Conservation (phyloP, 2,329 filamentous ascomycete genomes). For the Ophiostoma australiae region DNA sequence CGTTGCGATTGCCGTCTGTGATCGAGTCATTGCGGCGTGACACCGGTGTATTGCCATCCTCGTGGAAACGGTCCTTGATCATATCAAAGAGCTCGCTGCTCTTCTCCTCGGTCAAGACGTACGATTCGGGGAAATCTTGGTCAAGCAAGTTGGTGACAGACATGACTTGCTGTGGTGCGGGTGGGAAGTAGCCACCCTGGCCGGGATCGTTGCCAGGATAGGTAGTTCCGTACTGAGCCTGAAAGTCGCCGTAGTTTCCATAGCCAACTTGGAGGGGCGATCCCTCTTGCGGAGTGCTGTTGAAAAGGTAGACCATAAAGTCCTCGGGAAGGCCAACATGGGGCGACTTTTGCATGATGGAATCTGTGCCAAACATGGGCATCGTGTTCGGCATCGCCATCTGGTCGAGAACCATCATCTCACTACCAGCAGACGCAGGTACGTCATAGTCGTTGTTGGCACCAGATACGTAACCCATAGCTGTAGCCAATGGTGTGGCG, state of each 20-base stretch:
- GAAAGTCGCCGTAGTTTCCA: conserved; percentile 42
- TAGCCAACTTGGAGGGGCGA: conserved; percentile 51
- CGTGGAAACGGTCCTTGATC: conserved; percentile 75
- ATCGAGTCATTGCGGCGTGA: conserved; percentile 72
- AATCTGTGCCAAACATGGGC: conserved; percentile 81
- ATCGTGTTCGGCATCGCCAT: conserved; percentile 64
- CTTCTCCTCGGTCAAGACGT: conserved; percentile 80
- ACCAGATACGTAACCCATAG: conserved; percentile 36
- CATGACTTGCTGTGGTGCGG: conserved; percentile 72
- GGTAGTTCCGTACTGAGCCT: conserved; percentile 45
- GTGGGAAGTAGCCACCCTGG: conserved; percentile 52
- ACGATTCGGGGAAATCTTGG: conserved; percentile 71
- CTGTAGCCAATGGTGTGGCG: background rate
- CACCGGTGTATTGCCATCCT: conserved; percentile 68
- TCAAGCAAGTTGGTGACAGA: conserved; percentile 81
- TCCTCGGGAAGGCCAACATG: conserved; percentile 80
- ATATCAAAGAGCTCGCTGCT: conserved; percentile 76
- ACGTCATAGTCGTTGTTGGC: conserved; percentile 47
- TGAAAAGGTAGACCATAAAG: conserved; percentile 81
- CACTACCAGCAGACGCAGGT: conserved; percentile 42
- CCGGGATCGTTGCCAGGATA: conserved; percentile 47
- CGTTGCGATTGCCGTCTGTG: conserved; percentile 69
- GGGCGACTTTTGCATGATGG: conserved; percentile 73
- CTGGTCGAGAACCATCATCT: conserved; percentile 58
- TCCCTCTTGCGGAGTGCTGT: conserved; percentile 51